A percentile compares a stretch with the other conserved stretches of the same genome.
Evolutionary conservation across 306 rosid species (phyloP).

Genomic region (Quercus wislizeni): DNA sequence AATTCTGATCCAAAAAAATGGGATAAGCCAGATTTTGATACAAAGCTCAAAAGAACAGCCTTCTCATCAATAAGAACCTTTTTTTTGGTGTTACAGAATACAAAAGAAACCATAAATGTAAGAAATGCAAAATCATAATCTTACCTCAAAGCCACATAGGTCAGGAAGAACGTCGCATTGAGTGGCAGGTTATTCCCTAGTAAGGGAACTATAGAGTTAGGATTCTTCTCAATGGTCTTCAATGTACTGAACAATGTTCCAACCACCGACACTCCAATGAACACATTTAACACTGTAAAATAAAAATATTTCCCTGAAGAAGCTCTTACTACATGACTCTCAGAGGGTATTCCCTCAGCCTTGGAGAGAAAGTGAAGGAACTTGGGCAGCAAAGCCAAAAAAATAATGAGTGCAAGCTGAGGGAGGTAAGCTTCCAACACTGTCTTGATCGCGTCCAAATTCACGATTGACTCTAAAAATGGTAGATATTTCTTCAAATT

Average conservation of each 20-base stretch:
- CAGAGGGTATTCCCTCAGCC: conserved; percentile 76
- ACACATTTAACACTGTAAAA: conserved; percentile 73
- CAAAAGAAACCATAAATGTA: conserved; percentile 3
- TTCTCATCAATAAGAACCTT: no score
- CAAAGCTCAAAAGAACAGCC: no score
- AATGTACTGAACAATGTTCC: conserved; percentile 70
- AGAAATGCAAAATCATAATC: conserved; percentile 23
- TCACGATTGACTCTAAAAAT: conserved; percentile 60
- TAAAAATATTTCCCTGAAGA: conserved; percentile 93
- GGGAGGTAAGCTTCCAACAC: conserved; percentile 93
- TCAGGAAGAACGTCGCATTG: conserved; percentile 82
- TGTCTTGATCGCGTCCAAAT: conserved; percentile 36
- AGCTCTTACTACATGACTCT: conserved; percentile 80
- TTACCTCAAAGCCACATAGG: conserved; percentile 92
- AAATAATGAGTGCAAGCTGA: conserved; percentile 75
- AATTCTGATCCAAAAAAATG: no score
- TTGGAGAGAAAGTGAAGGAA: conserved; percentile 69
- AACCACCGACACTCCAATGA: conserved; percentile 75
- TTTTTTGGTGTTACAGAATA: no score
- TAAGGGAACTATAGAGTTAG: conserved; percentile 31
- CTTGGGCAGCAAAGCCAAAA: conserved; percentile 82
- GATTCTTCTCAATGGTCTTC: conserved; percentile 47
- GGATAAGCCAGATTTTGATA: no score
- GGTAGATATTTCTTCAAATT: conserved; percentile 72
- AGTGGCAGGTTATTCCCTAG: conserved; percentile 68